Conservation (phyloP, 768 basidiomycete species). For the Sarcodon aspratus region DNA sequence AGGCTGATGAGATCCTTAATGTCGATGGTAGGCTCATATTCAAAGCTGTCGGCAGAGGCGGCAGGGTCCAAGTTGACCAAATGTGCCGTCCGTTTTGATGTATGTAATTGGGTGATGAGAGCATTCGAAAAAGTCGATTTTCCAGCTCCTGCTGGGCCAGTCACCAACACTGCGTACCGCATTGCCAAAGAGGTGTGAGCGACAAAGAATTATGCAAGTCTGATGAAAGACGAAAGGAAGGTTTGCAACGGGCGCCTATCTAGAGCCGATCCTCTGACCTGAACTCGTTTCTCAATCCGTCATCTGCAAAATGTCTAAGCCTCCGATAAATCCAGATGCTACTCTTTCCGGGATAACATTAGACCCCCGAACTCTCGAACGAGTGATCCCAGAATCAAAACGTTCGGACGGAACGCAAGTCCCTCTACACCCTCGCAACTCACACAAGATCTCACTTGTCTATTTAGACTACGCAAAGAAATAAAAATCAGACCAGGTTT, state of each 20-base stretch:
- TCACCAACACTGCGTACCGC: constrained; percentile 84
- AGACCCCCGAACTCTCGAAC: constrained; percentile 77
- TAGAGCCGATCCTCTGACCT: not conserved
- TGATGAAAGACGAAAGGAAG: not conserved
- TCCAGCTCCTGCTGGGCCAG: constrained; percentile 96
- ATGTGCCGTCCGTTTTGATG: constrained; percentile 76
- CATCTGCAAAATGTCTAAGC: constrained; percentile 47
- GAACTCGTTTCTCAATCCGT: not conserved
- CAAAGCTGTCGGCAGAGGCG: constrained; percentile 75
- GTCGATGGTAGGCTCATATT: constrained; percentile 87
- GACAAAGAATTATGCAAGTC: not conserved
- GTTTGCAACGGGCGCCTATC: not conserved
- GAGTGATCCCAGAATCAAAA: constrained; percentile 78
- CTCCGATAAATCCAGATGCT: constrained; percentile 63
- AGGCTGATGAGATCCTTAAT: constrained; percentile 88
- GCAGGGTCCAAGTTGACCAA: constrained; percentile 98
- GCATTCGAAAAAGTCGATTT: constrained; percentile 91
- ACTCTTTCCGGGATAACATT: constrained; percentile 70
- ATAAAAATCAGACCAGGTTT: constrained; percentile 86
- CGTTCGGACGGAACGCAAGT: constrained; percentile 81
- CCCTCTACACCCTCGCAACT: not conserved
- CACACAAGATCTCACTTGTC: not conserved
- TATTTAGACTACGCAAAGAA: constrained; percentile 69
- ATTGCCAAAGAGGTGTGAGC: constrained; percentile 23
- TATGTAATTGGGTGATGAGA: constrained; percentile 79